These are phyloP conservation scores for Phytophthora sojae DNA, from an alignment of 352 stramenopile genomes.

Conservation along the genomic window DNA sequence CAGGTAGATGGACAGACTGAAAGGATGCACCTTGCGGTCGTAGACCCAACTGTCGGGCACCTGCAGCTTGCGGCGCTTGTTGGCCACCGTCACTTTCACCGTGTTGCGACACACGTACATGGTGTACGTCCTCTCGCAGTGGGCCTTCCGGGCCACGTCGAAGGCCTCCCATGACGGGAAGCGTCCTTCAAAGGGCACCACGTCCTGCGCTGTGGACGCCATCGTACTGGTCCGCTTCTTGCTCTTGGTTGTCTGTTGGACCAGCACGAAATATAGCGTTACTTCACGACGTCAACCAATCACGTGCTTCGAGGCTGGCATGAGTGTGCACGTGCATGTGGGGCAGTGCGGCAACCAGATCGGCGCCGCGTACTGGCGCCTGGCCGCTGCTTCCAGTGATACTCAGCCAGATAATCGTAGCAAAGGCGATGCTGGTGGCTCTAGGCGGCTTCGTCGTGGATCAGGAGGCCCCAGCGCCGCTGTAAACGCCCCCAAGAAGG, in stretches of 20 bases:
- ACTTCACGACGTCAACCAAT: slow-evolving; percentile 13
- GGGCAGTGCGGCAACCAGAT: slow-evolving; percentile 85
- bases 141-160: slow-evolving; percentile 65
- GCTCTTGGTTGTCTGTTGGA: not conserved
- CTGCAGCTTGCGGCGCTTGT: slow-evolving; percentile 75
- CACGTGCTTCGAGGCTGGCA: slow-evolving; percentile 1
- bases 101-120: slow-evolving; percentile 87
- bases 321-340: slow-evolving; percentile 75
- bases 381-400: slow-evolving; percentile 27
- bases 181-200: slow-evolving; percentile 70
- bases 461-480: not conserved
- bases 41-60: slow-evolving; percentile 71
- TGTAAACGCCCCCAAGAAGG: slow-evolving; percentile 10
- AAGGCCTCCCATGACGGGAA: slow-evolving; percentile 86
- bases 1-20: not conserved
- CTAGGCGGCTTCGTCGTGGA: slow-evolving; percentile 6
- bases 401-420: not conserved
- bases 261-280: slow-evolving; percentile 1
- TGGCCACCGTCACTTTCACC: slow-evolving; percentile 76
- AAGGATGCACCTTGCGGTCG: slow-evolving; percentile 62
- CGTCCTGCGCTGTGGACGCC: slow-evolving; percentile 47
- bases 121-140: slow-evolving; percentile 81
- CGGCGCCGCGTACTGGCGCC: slow-evolving; percentile 75
- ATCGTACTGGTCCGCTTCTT: slow-evolving; percentile 19
- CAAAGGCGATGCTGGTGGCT: not conserved